phyloP scores from a whole-genome alignment of 163 green algal genomes.

The Volvox carteri region DNA sequence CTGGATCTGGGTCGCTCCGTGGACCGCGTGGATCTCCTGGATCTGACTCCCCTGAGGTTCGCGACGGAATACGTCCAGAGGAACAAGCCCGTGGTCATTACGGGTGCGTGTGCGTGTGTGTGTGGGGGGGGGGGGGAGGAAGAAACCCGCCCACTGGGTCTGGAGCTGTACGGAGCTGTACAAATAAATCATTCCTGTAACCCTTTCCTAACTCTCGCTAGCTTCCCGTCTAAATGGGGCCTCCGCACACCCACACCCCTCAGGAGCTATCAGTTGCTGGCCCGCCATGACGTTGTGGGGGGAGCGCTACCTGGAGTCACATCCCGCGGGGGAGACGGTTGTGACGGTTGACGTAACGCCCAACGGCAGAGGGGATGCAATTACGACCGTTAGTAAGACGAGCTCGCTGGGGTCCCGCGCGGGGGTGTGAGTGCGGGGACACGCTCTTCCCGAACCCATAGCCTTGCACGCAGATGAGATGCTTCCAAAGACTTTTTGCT shows the following conservation, averaged over 20 bases:
- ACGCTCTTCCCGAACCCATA: too few species aligned
- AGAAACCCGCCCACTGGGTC: background rate
- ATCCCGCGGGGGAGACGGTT: slow-evolving; percentile 50
- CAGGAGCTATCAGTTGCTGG: slow-evolving; percentile 62
- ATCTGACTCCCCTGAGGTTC: slow-evolving; percentile 57
- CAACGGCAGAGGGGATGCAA: slow-evolving; percentile 73
- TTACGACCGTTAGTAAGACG: slow-evolving; percentile 44
- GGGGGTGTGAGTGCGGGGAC: background rate
- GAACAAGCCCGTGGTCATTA: slow-evolving; percentile 76
- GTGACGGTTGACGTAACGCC: slow-evolving; percentile 82
- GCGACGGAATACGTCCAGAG: slow-evolving; percentile 67
- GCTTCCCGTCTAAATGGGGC: background rate
- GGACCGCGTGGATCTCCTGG: slow-evolving; percentile 20
- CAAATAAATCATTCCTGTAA: background rate
- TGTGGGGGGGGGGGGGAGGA: background rate
- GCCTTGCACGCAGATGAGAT: too few species aligned
- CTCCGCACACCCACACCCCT: too few species aligned
- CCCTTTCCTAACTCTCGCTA: background rate
- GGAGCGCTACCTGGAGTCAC: slow-evolving; percentile 56
- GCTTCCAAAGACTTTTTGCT: too few species aligned
- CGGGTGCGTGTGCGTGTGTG: background rate
- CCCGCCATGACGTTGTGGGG: slow-evolving; percentile 59
- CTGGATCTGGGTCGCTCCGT: slow-evolving; percentile 29
- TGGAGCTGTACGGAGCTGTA: background rate
- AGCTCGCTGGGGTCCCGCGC: background rate